Evolutionary conservation across 2,329 filamentous ascomycete genomes (phyloP), one percentile per base, ranked within the genome.

Genomic region (Cadophora malorum): DNA sequence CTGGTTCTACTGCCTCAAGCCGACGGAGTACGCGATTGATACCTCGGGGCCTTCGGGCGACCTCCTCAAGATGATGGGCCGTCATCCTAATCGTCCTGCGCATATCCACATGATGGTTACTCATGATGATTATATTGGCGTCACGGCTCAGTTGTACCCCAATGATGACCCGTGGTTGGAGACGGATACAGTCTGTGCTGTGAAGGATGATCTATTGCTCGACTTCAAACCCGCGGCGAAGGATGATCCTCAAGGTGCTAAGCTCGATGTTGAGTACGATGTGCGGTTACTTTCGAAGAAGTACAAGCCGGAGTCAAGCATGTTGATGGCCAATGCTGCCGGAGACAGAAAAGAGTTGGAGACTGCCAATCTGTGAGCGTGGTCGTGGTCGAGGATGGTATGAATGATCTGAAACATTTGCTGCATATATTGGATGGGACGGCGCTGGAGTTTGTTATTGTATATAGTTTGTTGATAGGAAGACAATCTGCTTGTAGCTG

Each of bases 111-210:
- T 80, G 56, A 83, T 89, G 72, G 84, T 87, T 77, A 82, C 83
- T 33, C 82, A 83, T 14, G 82, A 85, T 1, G 85, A 85, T 8
- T 89, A 90, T 81, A 90, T 88, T 74, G 83, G 89, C 0, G 84
- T 96, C 59, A 91, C 90, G 0, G 91, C 90, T 0, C 92, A 96
- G 78, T 88, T 96, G 65, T 95, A 93, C 76, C 91, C 93, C 77
- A 81, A 83, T 67, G 83, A 86, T 69, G 88, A 89, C 78, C 83
- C 85, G 70, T 89, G 91, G 73, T 81, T 92, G 25, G 73, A 73
- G 6, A 80, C 82, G 53, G 85, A 87, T 71, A 80, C 81, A 5
- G 85, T 86, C 9, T 87, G 85, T 67, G 85, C 85, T 0, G 83
- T 86, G 65, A 87, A 86, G 79, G 79, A 83, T 28, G 83, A 83